phyloP scores from a whole-genome alignment of 1,284 basidiomycete species.

The Inonotus obliquus region DNA sequence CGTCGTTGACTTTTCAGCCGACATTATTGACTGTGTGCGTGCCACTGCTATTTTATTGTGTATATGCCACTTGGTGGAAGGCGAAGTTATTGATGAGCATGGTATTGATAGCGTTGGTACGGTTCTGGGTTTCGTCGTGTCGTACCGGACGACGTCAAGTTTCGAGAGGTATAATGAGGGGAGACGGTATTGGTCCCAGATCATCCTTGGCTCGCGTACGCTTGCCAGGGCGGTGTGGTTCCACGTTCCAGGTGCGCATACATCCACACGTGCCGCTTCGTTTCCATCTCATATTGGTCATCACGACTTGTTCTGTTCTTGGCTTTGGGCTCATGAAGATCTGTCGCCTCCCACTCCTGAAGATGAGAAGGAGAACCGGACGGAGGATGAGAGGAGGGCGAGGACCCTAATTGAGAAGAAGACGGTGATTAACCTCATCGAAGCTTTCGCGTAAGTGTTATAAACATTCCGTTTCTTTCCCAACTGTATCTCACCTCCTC shows the following conservation, averaged over 20 bases:
- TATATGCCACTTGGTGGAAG: not conserved
- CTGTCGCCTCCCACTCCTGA: slow-evolving; percentile 24
- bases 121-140: slow-evolving; percentile 62
- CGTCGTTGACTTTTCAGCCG: slow-evolving; percentile 40
- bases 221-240: slow-evolving; percentile 60
- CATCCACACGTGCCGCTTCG: not conserved
- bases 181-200: slow-evolving; percentile 62
- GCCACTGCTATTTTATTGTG: not conserved
- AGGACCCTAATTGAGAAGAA: slow-evolving; percentile 66
- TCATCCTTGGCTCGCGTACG: slow-evolving; percentile 54
- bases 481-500: not conserved
- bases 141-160: slow-evolving; percentile 68
- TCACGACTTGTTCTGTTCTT: not conserved
- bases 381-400: slow-evolving; percentile 38
- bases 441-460: slow-evolving; percentile 38
- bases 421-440: slow-evolving; percentile 52
- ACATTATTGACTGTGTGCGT: slow-evolving; percentile 61
- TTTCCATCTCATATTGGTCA: not conserved
- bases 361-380: slow-evolving; percentile 24
- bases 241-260: slow-evolving; percentile 48
- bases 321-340: slow-evolving; percentile 5
- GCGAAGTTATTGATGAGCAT: slow-evolving; percentile 1
- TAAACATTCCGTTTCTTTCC: not conserved
- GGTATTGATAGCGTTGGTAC: slow-evolving; percentile 40
- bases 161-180: slow-evolving; percentile 77